Conservation (phyloP, 2,329 filamentous ascomycete species). For the Pseudogymnoascus sp. region DNA sequence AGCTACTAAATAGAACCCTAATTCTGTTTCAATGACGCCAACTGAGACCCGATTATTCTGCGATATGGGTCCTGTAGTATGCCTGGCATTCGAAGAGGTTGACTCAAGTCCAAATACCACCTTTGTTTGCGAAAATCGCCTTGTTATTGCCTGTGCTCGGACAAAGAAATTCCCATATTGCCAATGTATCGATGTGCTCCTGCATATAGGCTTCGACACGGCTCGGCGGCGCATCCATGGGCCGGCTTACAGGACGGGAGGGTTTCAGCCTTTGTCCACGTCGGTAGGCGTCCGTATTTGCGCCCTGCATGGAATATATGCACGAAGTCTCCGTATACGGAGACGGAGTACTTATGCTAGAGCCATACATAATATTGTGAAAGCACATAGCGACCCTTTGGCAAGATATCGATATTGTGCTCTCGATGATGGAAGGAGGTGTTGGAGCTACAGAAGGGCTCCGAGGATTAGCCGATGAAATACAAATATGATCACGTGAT, state of each 20-base stretch:
- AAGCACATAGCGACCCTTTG: background rate
- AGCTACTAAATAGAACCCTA: background rate
- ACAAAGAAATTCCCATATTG: background rate
- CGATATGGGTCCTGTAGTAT: background rate
- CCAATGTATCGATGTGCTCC: background rate
- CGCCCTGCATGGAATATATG: background rate
- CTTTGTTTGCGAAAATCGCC: background rate
- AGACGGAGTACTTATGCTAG: background rate
- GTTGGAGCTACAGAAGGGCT: background rate
- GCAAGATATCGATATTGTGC: background rate
- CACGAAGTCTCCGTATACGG: background rate
- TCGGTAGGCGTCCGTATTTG: background rate
- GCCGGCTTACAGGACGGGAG: background rate
- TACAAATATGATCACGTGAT: background rate
- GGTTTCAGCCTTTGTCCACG: background rate
- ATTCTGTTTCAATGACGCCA: background rate
- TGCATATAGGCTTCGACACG: background rate
- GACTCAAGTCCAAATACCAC: background rate
- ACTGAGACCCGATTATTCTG: background rate
- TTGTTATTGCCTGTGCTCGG: background rate
- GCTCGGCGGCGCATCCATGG: background rate
- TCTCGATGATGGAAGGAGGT: background rate
- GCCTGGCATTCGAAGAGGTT: background rate
- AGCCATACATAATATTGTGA: background rate
- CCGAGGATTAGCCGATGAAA: background rate